Conservation (phyloP, 331 rosid species). For the Phaseolus coccineus region DNA sequence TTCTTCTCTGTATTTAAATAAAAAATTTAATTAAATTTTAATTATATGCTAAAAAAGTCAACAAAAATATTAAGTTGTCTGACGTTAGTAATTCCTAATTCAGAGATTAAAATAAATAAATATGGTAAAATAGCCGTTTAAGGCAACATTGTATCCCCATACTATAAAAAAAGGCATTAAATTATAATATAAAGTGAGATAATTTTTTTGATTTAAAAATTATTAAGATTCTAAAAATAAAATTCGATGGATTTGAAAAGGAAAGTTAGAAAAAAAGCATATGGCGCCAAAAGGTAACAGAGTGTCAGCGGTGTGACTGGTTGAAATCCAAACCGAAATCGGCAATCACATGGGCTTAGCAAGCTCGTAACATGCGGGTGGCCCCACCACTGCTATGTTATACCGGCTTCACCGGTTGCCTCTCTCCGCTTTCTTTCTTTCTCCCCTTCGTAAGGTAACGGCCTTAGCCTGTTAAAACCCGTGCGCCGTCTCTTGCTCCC, state of each 20-base stretch:
- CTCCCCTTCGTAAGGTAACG: not conserved
- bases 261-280: not conserved
- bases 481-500: not conserved
- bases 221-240: too few relatives aligned
- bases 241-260: not conserved
- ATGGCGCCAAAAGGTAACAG: slow-evolving; percentile 46
- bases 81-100: too few relatives aligned
- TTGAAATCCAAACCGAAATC: slow-evolving; percentile 18
- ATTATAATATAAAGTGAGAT: too few relatives aligned
- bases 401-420: slow-evolving; percentile 57
- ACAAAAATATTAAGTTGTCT: too few relatives aligned
- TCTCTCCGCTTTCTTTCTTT: slow-evolving; percentile 6
- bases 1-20: too few relatives aligned
- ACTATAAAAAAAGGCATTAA: too few relatives aligned
- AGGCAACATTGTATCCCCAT: too few relatives aligned
- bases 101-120: too few relatives aligned
- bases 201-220: too few relatives aligned
- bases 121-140: too few relatives aligned
- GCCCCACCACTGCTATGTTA: slow-evolving; percentile 39
- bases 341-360: slow-evolving; percentile 50
- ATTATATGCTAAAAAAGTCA: too few relatives aligned
- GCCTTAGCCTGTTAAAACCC: not conserved
- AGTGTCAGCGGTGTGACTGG: slow-evolving; percentile 29
- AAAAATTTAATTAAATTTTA: too few relatives aligned
- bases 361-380: slow-evolving; percentile 42